Percentiles rank a stretch among this genome's conserved stretches.
Conservation (phyloP, 1,284 basidiomycete genomes). For the Cutaneotrichosporon spelunceum region DNA sequence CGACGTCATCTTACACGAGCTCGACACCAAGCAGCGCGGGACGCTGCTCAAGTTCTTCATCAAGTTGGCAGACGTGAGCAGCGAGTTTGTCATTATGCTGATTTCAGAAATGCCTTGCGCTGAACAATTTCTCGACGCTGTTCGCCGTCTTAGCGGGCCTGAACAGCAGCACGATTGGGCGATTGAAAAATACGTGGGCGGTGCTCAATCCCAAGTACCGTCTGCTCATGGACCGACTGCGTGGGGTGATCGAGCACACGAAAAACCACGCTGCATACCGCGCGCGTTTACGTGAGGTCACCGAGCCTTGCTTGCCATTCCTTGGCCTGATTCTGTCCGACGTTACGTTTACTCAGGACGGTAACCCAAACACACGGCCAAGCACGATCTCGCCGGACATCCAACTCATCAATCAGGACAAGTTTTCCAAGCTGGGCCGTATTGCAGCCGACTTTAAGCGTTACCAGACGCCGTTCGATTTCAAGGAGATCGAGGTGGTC, state of each 20-base stretch:
- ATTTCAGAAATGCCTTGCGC: constrained; percentile 73
- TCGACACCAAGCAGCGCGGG: constrained; percentile 81
- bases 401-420: constrained; percentile 91
- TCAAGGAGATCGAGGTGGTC: constrained; percentile 47
- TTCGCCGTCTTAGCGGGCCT: constrained; percentile 93
- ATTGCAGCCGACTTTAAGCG: constrained; percentile 91
- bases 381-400: constrained; percentile 71
- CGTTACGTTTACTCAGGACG: constrained; percentile 92
- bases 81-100: constrained; percentile 12
- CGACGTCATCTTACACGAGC: constrained; percentile 77
- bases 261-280: constrained; percentile 67
- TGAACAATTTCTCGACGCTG: constrained; percentile 95
- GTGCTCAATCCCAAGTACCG: constrained; percentile 83
- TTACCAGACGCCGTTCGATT: constrained; percentile 64
- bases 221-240: constrained; percentile 70
- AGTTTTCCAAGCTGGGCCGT: constrained; percentile 82
- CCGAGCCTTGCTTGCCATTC: constrained; percentile 86
- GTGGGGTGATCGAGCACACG: constrained; percentile 85
- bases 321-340: constrained; percentile 60
- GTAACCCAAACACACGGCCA: constrained; percentile 81
- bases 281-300: constrained; percentile 70
- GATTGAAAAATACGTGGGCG: constrained; percentile 89
- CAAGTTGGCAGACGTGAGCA: constrained; percentile 81
- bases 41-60: constrained; percentile 86
- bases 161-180: constrained; percentile 88